Conservation (phyloP, 805 yeast genomes). For the Metschnikowia noctiluminum region DNA sequence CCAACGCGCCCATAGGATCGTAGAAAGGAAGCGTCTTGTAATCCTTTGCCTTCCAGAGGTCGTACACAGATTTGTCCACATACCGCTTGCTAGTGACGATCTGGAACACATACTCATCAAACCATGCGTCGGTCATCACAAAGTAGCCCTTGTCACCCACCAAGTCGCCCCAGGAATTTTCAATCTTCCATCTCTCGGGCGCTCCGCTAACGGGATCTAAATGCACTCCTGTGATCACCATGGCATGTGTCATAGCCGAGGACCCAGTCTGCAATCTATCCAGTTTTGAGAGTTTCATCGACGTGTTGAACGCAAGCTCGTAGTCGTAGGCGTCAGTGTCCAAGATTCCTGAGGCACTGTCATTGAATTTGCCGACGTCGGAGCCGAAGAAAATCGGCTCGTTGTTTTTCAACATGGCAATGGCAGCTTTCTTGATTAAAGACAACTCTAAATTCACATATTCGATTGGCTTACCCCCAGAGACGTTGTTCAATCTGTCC, state of each 20-base stretch:
- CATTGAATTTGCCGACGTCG: slow-evolving; percentile 79
- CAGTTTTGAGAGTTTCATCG: slow-evolving; percentile 52
- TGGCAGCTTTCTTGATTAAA: slow-evolving; percentile 56
- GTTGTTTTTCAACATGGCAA: slow-evolving; percentile 64
- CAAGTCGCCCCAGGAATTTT: slow-evolving; percentile 43
- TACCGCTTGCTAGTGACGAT: slow-evolving; percentile 37
- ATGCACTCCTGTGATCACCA: slow-evolving; percentile 81
- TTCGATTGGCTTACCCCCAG: slow-evolving; percentile 64
- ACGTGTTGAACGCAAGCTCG: slow-evolving; percentile 51
- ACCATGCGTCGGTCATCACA: slow-evolving; percentile 44
- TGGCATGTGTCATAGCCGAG: slow-evolving; percentile 86
- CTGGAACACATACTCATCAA: slow-evolving; percentile 42
- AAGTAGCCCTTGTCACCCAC: slow-evolving; percentile 41
- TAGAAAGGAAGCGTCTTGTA: slow-evolving; percentile 34
- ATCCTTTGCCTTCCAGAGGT: slow-evolving; percentile 33
- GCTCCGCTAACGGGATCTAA: slow-evolving; percentile 47
- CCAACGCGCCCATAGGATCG: slow-evolving; percentile 45
- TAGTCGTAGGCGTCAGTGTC: slow-evolving; percentile 70
- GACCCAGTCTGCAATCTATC: slow-evolving; percentile 69
- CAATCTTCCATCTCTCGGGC: slow-evolving; percentile 44
- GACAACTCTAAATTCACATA: slow-evolving; percentile 68
- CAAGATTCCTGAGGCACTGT: slow-evolving; percentile 63
- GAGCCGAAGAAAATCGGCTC: slow-evolving; percentile 87
- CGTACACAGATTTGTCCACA: slow-evolving; percentile 35
- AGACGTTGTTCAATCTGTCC: slow-evolving; percentile 71